A percentile compares a stretch with the other conserved stretches of the same genome.
Evolutionary conservation across 2,329 filamentous ascomycete genomes (phyloP).

Genomic region (Diplodia sapinea): DNA sequence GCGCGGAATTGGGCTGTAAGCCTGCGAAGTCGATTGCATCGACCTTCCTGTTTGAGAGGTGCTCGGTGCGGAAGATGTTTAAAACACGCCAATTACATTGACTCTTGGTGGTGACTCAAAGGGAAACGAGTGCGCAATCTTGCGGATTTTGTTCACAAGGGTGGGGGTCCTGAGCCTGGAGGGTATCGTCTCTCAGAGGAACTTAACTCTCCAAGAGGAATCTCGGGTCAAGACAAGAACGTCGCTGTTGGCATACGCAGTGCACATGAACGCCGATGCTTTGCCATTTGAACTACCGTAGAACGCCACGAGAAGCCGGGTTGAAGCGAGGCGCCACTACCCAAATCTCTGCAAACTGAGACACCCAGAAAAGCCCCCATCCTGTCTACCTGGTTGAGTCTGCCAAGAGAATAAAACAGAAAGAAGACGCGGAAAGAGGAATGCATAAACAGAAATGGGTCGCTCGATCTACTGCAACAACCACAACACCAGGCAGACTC

Average conservation of each 20-base stretch:
- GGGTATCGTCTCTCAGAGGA: background rate
- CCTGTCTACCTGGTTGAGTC: conserved; percentile 32
- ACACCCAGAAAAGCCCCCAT: conserved; percentile 23
- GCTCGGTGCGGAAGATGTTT: background rate
- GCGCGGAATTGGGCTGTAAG: background rate
- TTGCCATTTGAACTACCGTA: conserved; percentile 20
- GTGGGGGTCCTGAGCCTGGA: background rate
- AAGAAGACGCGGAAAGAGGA: conserved; percentile 19
- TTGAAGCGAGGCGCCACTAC: background rate
- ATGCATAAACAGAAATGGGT: conserved; percentile 25
- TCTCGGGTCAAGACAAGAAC: background rate
- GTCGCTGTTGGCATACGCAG: background rate
- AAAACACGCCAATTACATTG: background rate
- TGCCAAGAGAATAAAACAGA: conserved; percentile 29
- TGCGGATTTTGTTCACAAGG: background rate
- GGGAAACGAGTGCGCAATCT: background rate
- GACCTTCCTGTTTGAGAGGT: conserved; percentile 13
- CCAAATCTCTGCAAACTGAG: background rate
- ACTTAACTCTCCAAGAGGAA: background rate
- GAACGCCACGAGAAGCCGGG: conserved; percentile 11
- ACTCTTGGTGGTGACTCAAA: background rate
- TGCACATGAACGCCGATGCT: conserved; percentile 6
- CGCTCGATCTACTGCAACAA: conserved; percentile 28
- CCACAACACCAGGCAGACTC: conserved; percentile 26
- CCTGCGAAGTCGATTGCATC: background rate